Base-by-base conservation (phyloP, 164 flowering plant species). In the Sedum album region DNA sequence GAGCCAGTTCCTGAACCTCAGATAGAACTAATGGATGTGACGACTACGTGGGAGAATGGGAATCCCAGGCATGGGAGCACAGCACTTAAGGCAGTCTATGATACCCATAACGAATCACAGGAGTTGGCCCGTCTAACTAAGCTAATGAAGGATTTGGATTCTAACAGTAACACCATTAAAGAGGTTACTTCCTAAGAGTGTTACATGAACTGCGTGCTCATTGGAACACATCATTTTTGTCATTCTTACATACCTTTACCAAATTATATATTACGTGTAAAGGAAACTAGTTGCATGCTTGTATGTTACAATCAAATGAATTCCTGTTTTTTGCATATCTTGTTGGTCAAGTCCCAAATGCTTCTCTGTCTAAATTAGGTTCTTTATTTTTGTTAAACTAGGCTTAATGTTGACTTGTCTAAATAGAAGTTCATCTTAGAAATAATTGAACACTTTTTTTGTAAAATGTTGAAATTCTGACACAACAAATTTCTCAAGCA, bases 71-170 rank as follows among this genome's bases (percentile, higher is more conserved):
- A 57, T 28, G 46, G 60, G 77, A 31, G 31, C 62, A 55, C 2
- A 15, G 70, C 73, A 63, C 17, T 67, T 23, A 21, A 25, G n/a
- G 62, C 31, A 20, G 25, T 26, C 31, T 74, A 51, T 53, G 35
- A 44, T 70, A 21, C 28, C 25, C 38, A 55, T 51, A 76, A 80
- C 71, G 69, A 67, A 0, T 30, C 70, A 31, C 69, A 71, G 49
- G 71, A 66, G 35, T 28, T 79, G 74, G 81, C 77, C 18, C 25
- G 62, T 70, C 75, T 81, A 30, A 77, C 83, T 42, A 73, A 77
- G 66, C 70, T 74, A 70, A 76, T 81, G 80, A 83, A 49, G 39
- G 74, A 26, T 68, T 71, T 79, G 68, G 75, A 69, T 64, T 81
- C 82, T 64, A 66, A 75, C 31, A 41, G 23, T 61, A 21, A 17